These are phyloP conservation scores for Fabrea salina DNA, from an alignment of 169 alveolate genomes.

Conservation along the genomic window DNA sequence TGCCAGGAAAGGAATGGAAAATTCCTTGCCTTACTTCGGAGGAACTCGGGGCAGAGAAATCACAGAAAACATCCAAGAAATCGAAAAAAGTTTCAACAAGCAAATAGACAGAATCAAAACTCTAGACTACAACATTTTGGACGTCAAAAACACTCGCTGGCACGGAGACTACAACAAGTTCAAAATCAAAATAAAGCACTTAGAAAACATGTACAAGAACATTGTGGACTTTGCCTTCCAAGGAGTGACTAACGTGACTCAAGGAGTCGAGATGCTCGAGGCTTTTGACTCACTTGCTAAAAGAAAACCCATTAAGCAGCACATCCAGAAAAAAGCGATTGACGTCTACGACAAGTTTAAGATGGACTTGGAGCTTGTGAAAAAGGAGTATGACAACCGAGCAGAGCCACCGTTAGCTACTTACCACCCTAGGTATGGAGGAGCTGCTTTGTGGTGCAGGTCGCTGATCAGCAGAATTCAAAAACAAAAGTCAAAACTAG, in stretches of 20 bases:
- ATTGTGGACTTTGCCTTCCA: constrained; percentile 36
- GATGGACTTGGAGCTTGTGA: constrained; percentile 70
- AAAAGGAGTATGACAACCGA: constrained; percentile 66
- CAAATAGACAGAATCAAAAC: constrained; percentile 73
- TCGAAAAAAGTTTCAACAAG: constrained; percentile 80
- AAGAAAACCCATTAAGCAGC: constrained; percentile 83
- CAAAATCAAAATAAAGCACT: constrained; percentile 84
- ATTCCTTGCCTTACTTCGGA: constrained; percentile 65
- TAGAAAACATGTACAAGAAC: constrained; percentile 75
- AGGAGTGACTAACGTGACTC: constrained; percentile 15
- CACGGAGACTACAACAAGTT: constrained; percentile 90
- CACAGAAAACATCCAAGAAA: constrained; percentile 78
- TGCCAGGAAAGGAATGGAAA: constrained; percentile 75
- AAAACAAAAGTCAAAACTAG: constrained; percentile 29
- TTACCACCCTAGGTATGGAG: constrained; percentile 70
- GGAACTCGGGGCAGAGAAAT: constrained; percentile 88
- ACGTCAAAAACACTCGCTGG: constrained; percentile 93
- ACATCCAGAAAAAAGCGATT: constrained; percentile 85
- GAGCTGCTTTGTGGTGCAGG: constrained; percentile 75
- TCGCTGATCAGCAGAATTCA: constrained; percentile 37
- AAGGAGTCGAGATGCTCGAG: constrained; percentile 78
- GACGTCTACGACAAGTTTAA: constrained; percentile 74
- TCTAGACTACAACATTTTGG: constrained; percentile 87
- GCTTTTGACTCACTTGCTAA: constrained; percentile 85
- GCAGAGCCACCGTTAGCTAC: constrained; percentile 57